Evolutionary conservation across 2,329 filamentous ascomycete species (phyloP).

Genomic region (Eutypa lata): DNA sequence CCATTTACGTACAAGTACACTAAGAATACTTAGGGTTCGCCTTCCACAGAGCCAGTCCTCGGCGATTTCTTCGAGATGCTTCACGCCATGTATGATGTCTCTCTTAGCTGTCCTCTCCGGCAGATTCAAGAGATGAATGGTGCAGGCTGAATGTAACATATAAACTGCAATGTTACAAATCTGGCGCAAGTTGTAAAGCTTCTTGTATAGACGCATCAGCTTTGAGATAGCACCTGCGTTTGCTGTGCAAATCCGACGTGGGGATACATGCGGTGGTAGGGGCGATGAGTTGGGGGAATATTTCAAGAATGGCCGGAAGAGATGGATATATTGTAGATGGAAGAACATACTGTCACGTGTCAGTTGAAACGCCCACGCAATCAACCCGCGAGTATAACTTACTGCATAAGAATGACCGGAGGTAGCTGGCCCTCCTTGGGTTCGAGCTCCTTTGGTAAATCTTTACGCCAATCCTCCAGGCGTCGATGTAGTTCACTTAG

Average conservation of each 20-base stretch:
- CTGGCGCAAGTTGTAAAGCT: conserved; percentile 83
- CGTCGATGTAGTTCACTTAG: conserved; percentile 87
- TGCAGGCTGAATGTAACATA: conserved; percentile 90
- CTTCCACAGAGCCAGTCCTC: conserved; percentile 92
- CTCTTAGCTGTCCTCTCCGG: conserved; percentile 87
- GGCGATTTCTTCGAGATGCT: conserved; percentile 91
- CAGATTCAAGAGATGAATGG: conserved; percentile 88
- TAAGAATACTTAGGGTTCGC: conserved; percentile 80
- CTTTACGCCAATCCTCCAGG: conserved; percentile 83
- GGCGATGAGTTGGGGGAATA: conserved; percentile 80
- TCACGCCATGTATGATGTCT: conserved; percentile 87
- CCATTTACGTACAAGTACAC: conserved; percentile 85
- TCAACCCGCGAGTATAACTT: conserved; percentile 40
- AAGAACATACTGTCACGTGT: conserved; percentile 80
- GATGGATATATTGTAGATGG: conserved; percentile 89
- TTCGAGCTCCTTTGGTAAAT: conserved; percentile 82
- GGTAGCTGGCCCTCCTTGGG: conserved; percentile 86
- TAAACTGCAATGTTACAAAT: conserved; percentile 97
- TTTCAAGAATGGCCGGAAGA: conserved; percentile 92
- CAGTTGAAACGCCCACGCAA: conserved; percentile 10
- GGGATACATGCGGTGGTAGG: conserved; percentile 81
- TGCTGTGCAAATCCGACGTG: conserved; percentile 84
- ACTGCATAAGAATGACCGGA: conserved; percentile 80
- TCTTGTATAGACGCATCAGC: conserved; percentile 90
- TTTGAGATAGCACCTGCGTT: conserved; percentile 90